A percentile compares a stretch with the other conserved stretches of the same genome.
Conservation (phyloP, 1,284 basidiomycete genomes). For the Moesziomyces globuligerus region DNA sequence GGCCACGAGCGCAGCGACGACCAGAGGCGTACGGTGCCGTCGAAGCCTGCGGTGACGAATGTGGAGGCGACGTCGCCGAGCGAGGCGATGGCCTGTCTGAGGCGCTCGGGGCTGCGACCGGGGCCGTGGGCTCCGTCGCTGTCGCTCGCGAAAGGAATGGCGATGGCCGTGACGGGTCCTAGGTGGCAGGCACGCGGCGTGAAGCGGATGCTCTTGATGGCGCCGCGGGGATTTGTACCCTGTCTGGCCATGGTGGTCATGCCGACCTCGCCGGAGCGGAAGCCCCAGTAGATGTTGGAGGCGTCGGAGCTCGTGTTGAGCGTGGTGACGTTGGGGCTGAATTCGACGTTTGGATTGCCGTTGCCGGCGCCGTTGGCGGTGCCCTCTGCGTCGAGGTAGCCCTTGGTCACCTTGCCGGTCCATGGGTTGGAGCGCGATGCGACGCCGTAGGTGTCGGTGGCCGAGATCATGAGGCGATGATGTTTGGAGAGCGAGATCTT, state of each 20-base stretch:
- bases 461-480: slow-evolving; percentile 73
- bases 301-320: slow-evolving; percentile 75
- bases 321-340: slow-evolving; percentile 75
- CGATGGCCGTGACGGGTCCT: slow-evolving; percentile 53
- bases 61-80: slow-evolving; percentile 56
- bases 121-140: slow-evolving; percentile 58
- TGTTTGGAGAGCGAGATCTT: slow-evolving; percentile 71
- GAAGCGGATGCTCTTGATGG: slow-evolving; percentile 50
- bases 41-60: slow-evolving; percentile 61
- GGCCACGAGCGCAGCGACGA: slow-evolving; percentile 46
- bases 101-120: slow-evolving; percentile 51
- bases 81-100: slow-evolving; percentile 51
- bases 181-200: slow-evolving; percentile 46
- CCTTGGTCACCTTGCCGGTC: slow-evolving; percentile 75
- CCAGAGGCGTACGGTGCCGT: slow-evolving; percentile 64
- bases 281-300: slow-evolving; percentile 80
- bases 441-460: slow-evolving; percentile 77
- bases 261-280: slow-evolving; percentile 76
- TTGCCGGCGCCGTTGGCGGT: slow-evolving; percentile 73
- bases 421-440: slow-evolving; percentile 80
- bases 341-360: slow-evolving; percentile 81
- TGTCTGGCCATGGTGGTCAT: slow-evolving; percentile 70
- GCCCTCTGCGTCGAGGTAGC: slow-evolving; percentile 78
- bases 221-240: slow-evolving; percentile 60
- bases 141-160: slow-evolving; percentile 52